Conservation (phyloP, 140 eudicot genomes). For the Oenanthe javanica region DNA sequence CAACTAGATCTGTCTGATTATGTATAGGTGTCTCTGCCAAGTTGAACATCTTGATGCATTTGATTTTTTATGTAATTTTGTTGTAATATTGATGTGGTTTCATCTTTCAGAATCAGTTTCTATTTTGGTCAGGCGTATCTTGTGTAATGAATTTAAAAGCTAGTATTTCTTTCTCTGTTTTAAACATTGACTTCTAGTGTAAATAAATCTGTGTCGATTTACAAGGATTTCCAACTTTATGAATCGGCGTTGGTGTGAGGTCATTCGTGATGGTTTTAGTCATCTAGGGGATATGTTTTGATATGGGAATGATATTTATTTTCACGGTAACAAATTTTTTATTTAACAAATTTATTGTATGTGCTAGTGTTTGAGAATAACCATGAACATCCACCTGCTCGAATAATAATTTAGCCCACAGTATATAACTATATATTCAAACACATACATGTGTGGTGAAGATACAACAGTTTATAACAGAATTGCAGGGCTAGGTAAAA, state of each 20-base stretch:
- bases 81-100: constrained; percentile 3
- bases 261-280: background rate
- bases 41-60: background rate
- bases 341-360: background rate
- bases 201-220: background rate
- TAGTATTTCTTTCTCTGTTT: background rate
- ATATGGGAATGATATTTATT: background rate
- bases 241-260: background rate
- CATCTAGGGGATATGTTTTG: background rate
- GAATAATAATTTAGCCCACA: background rate
- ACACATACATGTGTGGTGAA: background rate
- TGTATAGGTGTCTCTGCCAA: constrained; percentile 18
- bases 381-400: background rate
- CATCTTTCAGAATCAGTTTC: background rate
- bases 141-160: background rate
- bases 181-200: background rate
- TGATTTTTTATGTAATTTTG: background rate
- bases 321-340: background rate
- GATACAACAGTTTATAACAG: background rate
- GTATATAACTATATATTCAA: background rate
- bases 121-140: background rate
- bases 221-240: background rate
- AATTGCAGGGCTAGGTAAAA: background rate
- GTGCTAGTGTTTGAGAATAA: background rate
- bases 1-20: constrained; percentile 65